These are phyloP conservation scores for Pisolithus marmoratus DNA, from an alignment of 768 basidiomycete genomes.

Conservation along the genomic window DNA sequence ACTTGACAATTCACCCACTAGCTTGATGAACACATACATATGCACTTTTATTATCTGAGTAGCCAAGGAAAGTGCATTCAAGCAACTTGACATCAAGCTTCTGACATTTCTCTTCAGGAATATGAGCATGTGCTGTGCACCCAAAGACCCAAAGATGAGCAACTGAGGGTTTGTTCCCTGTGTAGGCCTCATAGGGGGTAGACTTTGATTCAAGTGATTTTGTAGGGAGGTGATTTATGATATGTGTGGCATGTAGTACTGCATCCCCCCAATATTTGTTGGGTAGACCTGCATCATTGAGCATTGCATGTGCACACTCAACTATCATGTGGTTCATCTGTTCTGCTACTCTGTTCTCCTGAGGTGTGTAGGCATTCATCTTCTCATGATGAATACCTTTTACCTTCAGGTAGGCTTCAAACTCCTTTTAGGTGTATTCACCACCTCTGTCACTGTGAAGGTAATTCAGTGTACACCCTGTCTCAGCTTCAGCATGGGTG, in stretches of 20 bases:
- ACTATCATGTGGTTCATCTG: too few relatives aligned
- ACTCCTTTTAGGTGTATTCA: constrained; percentile 11
- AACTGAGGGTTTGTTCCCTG: constrained; percentile 16
- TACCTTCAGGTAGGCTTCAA: constrained; percentile 1
- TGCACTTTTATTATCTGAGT: background rate
- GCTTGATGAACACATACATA: background rate
- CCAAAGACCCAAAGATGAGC: constrained; percentile 15
- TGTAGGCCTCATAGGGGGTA: constrained; percentile 21
- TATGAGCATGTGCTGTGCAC: constrained; percentile 21
- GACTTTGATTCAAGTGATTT: constrained; percentile 3
- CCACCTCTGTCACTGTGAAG: constrained; percentile 18
- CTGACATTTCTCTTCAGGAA: constrained; percentile 12
- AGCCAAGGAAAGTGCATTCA: background rate
- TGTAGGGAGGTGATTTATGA: background rate
- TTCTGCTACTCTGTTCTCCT: too few relatives aligned
- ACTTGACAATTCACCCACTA: background rate
- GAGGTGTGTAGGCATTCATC: constrained; percentile 21
- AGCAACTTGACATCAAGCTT: background rate
- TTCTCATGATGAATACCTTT: constrained; percentile 15
- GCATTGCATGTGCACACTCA: too few relatives aligned
- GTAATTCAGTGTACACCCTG: constrained; percentile 11
- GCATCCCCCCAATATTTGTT: constrained; percentile 4
- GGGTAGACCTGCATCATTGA: background rate
- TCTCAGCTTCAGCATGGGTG: constrained; percentile 5
- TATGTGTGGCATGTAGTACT: background rate